Percentiles rank a stretch among this genome's conserved stretches.
These are phyloP conservation scores for Ogataea haglerorum DNA, from an alignment of 805 yeast species.

Conservation along the genomic window DNA sequence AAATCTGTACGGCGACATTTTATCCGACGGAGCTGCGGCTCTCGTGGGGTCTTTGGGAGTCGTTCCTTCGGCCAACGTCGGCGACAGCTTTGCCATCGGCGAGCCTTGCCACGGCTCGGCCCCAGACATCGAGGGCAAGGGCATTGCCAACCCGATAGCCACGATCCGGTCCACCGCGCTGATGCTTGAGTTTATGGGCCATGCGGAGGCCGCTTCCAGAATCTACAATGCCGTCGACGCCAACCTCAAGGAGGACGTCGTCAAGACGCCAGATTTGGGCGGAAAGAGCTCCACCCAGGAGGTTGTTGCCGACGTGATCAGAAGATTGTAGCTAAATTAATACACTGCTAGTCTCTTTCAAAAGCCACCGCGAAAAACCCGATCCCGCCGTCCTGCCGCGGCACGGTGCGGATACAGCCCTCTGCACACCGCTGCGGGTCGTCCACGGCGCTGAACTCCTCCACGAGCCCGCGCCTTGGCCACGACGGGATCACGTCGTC, in stretches of 20 bases:
- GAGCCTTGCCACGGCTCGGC: constrained; percentile 99
- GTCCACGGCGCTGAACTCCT: constrained; percentile 57
- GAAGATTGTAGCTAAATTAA: constrained; percentile 35
- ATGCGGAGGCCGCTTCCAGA: constrained; percentile 82
- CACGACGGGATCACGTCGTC: constrained; percentile 73
- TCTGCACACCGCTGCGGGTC: constrained; percentile 61
- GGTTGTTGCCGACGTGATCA: constrained; percentile 79
- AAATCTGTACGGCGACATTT: constrained; percentile 94
- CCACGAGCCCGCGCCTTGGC: constrained; percentile 78
- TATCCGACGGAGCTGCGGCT: constrained; percentile 98
- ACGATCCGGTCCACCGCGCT: constrained; percentile 97
- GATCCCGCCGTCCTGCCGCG: constrained; percentile 94
- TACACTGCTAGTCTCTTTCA: constrained; percentile 41
- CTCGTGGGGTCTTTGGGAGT: constrained; percentile 96
- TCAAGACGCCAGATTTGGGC: constrained; percentile 93
- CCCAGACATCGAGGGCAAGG: constrained; percentile 96
- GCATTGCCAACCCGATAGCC: constrained; percentile 94
- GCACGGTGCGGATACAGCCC: constrained; percentile 82
- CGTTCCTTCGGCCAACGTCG: constrained; percentile 97
- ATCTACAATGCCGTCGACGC: constrained; percentile 95
- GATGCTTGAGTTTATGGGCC: constrained; percentile 95
- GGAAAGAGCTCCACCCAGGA: constrained; percentile 85
- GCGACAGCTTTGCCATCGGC: constrained; percentile 93
- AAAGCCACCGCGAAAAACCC: constrained; percentile 97
- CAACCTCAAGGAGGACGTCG: constrained; percentile 72